Evolutionary conservation across 1,284 basidiomycete genomes (phyloP).

Genomic region (Pseudozyma tsukubaensis): DNA sequence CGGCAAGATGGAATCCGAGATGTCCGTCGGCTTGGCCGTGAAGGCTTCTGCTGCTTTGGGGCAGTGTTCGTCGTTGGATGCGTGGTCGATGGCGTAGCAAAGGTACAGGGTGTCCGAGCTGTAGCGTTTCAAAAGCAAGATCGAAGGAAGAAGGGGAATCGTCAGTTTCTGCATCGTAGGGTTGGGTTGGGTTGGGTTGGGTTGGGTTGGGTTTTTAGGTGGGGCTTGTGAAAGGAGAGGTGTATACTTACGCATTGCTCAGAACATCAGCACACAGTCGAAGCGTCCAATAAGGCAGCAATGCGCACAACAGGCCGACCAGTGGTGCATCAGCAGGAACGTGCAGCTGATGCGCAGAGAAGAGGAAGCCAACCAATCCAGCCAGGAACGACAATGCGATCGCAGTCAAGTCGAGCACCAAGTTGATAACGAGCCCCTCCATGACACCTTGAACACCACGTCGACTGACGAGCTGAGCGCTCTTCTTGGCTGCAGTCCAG

Average conservation of each 20-base stretch:
- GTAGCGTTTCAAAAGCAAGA: background rate
- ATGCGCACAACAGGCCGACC: slow-evolving; percentile 81
- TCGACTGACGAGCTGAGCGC: slow-evolving; percentile 74
- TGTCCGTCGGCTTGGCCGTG: slow-evolving; percentile 31
- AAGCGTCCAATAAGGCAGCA: slow-evolving; percentile 82
- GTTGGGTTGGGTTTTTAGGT: too few relatives aligned
- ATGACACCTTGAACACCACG: slow-evolving; percentile 66
- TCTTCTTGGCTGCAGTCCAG: slow-evolving; percentile 79
- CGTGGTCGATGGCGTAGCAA: slow-evolving; percentile 88
- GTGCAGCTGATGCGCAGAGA: slow-evolving; percentile 83
- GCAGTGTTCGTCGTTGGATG: slow-evolving; percentile 69
- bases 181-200: too few relatives aligned
- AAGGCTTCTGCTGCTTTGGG: slow-evolving; percentile 43
- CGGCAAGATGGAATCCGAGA: slow-evolving; percentile 38
- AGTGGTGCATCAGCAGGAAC: slow-evolving; percentile 81
- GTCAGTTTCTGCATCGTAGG: too few relatives aligned
- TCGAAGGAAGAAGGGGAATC: background rate
- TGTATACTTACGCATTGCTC: slow-evolving; percentile 76
- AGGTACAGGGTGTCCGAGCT: slow-evolving; percentile 82
- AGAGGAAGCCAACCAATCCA: slow-evolving; percentile 83
- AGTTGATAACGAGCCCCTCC: slow-evolving; percentile 76
- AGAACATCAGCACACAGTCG: slow-evolving; percentile 84
- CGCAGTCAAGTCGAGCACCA: slow-evolving; percentile 76
- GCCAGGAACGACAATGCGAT: slow-evolving; percentile 82
- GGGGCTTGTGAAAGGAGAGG: too few relatives aligned